These are phyloP conservation scores for Ceratocystis destructans DNA, from an alignment of 2,329 filamentous ascomycete species.

Conservation along the genomic window DNA sequence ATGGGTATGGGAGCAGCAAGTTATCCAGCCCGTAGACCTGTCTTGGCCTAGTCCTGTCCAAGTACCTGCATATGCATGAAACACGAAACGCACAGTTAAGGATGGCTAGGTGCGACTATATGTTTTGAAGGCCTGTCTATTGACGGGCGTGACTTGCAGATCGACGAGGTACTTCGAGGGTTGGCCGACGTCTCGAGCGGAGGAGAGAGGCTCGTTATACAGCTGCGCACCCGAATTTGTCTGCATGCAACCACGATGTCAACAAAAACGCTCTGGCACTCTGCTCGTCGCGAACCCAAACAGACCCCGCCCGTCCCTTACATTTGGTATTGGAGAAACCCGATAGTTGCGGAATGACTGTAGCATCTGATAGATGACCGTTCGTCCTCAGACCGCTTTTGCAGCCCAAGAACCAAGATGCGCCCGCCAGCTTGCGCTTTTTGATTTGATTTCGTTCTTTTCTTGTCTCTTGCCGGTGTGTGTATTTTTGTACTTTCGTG, in stretches of 20 bases:
- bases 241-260: neutral
- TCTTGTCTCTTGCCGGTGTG: neutral
- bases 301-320: no score
- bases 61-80: slow-evolving; percentile 7
- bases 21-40: neutral
- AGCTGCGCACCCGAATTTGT: neutral
- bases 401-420: neutral
- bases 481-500: neutral
- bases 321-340: neutral
- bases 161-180: neutral
- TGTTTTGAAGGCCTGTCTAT: slow-evolving; percentile 4
- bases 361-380: neutral
- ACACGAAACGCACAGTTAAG: slow-evolving; percentile 3
- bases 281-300: no score
- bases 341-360: no score
- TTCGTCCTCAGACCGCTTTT: neutral
- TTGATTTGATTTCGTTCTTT: neutral
- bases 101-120: neutral
- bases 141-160: slow-evolving; percentile 1
- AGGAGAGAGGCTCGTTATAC: neutral
- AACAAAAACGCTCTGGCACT: no score
- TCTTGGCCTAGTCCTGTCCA: neutral
- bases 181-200: no score
- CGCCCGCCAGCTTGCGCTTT: neutral
- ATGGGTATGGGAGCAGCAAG: neutral